A percentile compares a stretch with the other conserved stretches of the same genome.
Evolutionary conservation across 2,329 filamentous ascomycete genomes (phyloP).

Genomic region (Pezicula rhizophila): DNA sequence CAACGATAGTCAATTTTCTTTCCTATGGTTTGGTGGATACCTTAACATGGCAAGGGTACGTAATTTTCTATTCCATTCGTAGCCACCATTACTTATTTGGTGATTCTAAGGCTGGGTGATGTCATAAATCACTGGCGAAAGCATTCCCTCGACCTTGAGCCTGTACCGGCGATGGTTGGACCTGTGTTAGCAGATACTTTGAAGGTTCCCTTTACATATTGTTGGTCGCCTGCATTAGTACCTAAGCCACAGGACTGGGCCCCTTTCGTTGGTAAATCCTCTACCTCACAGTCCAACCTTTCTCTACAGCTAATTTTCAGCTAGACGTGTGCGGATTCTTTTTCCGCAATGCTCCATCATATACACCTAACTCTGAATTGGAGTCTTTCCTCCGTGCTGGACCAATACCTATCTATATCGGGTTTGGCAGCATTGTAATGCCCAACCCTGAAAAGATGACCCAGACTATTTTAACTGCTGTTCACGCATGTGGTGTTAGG

Average conservation of each 20-base stretch:
- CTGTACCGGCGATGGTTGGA: slow-evolving; percentile 2
- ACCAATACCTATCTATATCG: slow-evolving; percentile 5
- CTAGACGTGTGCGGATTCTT: slow-evolving; percentile 65
- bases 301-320: neutral
- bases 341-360: slow-evolving; percentile 56
- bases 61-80: neutral
- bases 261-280: neutral
- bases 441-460: slow-evolving; percentile 29
- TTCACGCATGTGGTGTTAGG: slow-evolving; percentile 25
- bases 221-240: slow-evolving; percentile 1
- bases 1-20: slow-evolving; percentile 33
- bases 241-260: slow-evolving; percentile 2
- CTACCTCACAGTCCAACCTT: neutral
- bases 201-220: slow-evolving; percentile 4
- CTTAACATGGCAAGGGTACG: slow-evolving; percentile 41
- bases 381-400: slow-evolving; percentile 5
- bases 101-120: slow-evolving; percentile 55
- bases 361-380: slow-evolving; percentile 24
- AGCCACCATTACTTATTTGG: neutral
- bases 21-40: slow-evolving; percentile 41
- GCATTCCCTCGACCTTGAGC: slow-evolving; percentile 2
- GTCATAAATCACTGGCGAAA: slow-evolving; percentile 45
- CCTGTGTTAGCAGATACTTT: slow-evolving; percentile 3
- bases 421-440: slow-evolving; percentile 17
- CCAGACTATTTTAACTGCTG: slow-evolving; percentile 28